Evolutionary conservation across 2,329 filamentous ascomycete species (phyloP).

Genomic region (Chaetothyriales sp.): DNA sequence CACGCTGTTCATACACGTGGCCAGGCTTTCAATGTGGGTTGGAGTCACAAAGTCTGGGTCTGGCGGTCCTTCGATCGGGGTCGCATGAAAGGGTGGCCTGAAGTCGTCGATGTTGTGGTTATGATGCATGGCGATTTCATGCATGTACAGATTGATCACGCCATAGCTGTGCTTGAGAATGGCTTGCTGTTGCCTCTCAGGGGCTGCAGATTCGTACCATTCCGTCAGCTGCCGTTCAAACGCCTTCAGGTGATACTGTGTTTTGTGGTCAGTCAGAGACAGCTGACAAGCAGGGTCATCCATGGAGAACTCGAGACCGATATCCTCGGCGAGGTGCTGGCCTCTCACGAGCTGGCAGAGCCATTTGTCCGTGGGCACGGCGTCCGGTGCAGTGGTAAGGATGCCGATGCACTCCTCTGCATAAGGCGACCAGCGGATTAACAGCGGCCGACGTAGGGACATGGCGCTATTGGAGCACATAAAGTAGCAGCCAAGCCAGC

Average conservation of each 20-base stretch:
- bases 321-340: constrained; percentile 51
- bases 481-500: constrained; percentile 48
- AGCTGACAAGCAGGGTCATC: constrained; percentile 44
- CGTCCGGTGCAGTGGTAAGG: constrained; percentile 40
- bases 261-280: constrained; percentile 45
- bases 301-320: constrained; percentile 49
- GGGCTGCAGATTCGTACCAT: constrained; percentile 41
- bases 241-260: constrained; percentile 47
- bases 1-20: constrained; percentile 50
- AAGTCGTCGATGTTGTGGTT: constrained; percentile 44
- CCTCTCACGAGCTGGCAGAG: constrained; percentile 44
- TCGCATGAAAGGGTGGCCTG: constrained; percentile 25
- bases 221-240: constrained; percentile 51
- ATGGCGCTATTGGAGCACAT: constrained; percentile 43
- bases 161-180: constrained; percentile 49
- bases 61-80: constrained; percentile 17
- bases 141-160: constrained; percentile 55
- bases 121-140: constrained; percentile 57
- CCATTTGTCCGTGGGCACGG: constrained; percentile 40
- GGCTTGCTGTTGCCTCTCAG: constrained; percentile 37
- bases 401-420: constrained; percentile 48
- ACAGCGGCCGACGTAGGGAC: constrained; percentile 42
- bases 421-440: constrained; percentile 47
- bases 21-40: constrained; percentile 51
- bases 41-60: constrained; percentile 30